Conservation (phyloP, 768 basidiomycete genomes). For the Suillus discolor region DNA sequence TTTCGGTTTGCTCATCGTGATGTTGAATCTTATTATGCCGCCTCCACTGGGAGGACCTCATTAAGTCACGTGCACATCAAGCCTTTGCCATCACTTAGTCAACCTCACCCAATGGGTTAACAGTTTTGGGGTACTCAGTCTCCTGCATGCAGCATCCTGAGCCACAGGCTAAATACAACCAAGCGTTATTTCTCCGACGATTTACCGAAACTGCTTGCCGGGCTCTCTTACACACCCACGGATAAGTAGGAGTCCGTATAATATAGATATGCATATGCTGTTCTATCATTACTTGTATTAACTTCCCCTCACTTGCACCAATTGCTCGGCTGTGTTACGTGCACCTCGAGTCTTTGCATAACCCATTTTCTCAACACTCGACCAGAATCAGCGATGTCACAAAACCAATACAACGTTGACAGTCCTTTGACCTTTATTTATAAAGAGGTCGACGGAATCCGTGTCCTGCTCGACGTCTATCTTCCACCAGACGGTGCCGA, state of each 20-base stretch:
- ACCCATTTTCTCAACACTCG: background rate
- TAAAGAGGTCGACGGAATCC: constrained; percentile 32
- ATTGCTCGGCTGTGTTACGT: background rate
- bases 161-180: too few relatives aligned
- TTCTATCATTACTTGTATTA: too few relatives aligned
- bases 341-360: background rate
- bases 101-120: too few relatives aligned
- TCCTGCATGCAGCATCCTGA: too few relatives aligned
- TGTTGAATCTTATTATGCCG: background rate
- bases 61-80: background rate
- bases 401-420: constrained; percentile 8
- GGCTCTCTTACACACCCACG: too few relatives aligned
- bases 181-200: too few relatives aligned
- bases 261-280: too few relatives aligned
- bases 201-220: too few relatives aligned
- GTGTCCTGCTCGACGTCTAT: constrained; percentile 39
- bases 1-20: constrained; percentile 47
- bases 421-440: constrained; percentile 35
- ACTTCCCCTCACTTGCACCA: too few relatives aligned
- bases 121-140: too few relatives aligned
- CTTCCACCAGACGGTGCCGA: constrained; percentile 14
- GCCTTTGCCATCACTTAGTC: too few relatives aligned
- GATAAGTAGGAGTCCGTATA: too few relatives aligned
- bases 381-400: background rate
- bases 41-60: background rate